Base-by-base conservation (phyloP, 2,329 filamentous ascomycete genomes). In the Fusarium albosuccineum region DNA sequence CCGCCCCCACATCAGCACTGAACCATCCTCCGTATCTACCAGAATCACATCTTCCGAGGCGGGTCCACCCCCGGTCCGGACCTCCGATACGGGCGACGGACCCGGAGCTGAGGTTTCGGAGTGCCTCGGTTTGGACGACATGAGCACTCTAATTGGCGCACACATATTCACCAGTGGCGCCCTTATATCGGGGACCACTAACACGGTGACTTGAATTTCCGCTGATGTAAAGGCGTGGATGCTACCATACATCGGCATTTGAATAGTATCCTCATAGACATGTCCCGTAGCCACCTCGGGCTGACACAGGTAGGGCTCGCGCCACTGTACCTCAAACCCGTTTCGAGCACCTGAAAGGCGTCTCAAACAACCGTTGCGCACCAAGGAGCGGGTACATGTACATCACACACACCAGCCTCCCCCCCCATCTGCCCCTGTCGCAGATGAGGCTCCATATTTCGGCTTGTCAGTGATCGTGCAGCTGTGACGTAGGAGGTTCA, bases 401-500 rank as follows among this genome's bases (percentile, higher is more conserved):
- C 29, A 29, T 9, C 33, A 34, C 33, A 22, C 33, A 29, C 45
- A 52, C 40, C 42, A 49, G 39, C 44, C 52, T 44, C 34, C 27
- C 41, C 41, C 17, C 11, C 50, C 14, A 22, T 22, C 6, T 58
- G 29, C 58, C 57, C 63, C 45, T 65, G 57, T 60, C 56, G 26
- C 64, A 57, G 44, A 67, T 59, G 67, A 72, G 57, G 59, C 62
- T 64, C 54, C 57, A 50, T 42, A 36, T 48, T 61, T 45, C 34
- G 53, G 50, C 33, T 52, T 64, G 64, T 52, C 62, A 65, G 11
- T 62, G 39, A 45, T 52, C 26, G 54, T 57, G 60, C 60, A 70
- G 60, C 40, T 33, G 66, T 73, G 69, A 70, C 67, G 68, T 73
- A 72, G 56, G 36, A 39, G 36, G 57, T 69, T 57, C 60, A 26